Percentiles rank a stretch among this genome's conserved stretches.
Conservation (phyloP, 2,329 filamentous ascomycete species). For the Celoporthe dispersa region DNA sequence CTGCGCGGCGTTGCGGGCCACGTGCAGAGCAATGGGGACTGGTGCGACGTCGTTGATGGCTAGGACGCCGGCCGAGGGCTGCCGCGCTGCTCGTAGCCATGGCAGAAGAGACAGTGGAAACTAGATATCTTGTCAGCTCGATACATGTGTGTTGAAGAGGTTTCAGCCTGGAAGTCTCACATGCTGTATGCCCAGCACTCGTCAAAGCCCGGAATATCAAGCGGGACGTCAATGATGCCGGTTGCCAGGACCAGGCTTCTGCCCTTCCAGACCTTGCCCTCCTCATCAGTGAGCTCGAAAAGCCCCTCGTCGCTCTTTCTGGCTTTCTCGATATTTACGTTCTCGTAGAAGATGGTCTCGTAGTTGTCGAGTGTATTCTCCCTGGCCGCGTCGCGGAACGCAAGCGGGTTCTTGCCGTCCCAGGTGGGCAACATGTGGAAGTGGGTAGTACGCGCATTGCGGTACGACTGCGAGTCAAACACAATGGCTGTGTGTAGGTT, state of each 20-base stretch:
- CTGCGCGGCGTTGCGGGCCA: not conserved
- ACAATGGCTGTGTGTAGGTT: slow-evolving; percentile 52
- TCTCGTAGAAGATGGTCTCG: slow-evolving; percentile 39
- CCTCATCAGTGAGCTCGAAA: slow-evolving; percentile 47
- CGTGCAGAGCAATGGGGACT: not conserved
- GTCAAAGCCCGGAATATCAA: slow-evolving; percentile 55
- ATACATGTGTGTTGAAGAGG: not conserved
- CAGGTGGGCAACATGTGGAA: slow-evolving; percentile 52
- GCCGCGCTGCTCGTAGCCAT: slow-evolving; percentile 62
- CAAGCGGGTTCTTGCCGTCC: slow-evolving; percentile 43
- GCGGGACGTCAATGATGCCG: slow-evolving; percentile 55
- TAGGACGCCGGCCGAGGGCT: slow-evolving; percentile 51
- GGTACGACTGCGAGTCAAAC: slow-evolving; percentile 55
- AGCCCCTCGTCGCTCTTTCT: slow-evolving; percentile 36
- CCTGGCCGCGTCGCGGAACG: slow-evolving; percentile 41
- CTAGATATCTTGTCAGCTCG: slow-evolving; percentile 61
- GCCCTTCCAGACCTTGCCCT: slow-evolving; percentile 49
- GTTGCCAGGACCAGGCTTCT: slow-evolving; percentile 60
- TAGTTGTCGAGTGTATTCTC: slow-evolving; percentile 42
- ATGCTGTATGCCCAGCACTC: slow-evolving; percentile 59
- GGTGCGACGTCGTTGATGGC: slow-evolving; percentile 36
- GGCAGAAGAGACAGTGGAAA: slow-evolving; percentile 41
- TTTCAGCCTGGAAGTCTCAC: slow-evolving; percentile 39
- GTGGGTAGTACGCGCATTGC: slow-evolving; percentile 51
- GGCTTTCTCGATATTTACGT: slow-evolving; percentile 35